A percentile compares a stretch with the other conserved stretches of the same genome.
Conservation (phyloP, 2,329 filamentous ascomycete genomes). For the Penicillium sp. region DNA sequence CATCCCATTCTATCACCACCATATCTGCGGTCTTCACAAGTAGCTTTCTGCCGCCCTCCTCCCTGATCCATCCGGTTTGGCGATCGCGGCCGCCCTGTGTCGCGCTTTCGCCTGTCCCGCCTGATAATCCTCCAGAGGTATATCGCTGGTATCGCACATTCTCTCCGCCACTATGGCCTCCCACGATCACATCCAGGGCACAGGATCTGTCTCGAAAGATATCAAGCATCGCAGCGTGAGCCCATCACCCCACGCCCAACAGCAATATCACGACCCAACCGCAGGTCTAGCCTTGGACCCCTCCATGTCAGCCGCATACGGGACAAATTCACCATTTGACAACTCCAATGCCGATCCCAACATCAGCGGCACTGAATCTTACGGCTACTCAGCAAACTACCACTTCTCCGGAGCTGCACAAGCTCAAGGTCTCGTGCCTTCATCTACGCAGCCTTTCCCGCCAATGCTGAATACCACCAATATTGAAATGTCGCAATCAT, state of each 20-base stretch:
- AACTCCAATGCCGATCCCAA: slow-evolving; percentile 32
- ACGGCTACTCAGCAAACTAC: slow-evolving; percentile 42
- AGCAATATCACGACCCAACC: slow-evolving; percentile 42
- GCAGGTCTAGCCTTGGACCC: slow-evolving; percentile 42
- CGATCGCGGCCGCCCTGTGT: slow-evolving; percentile 7
- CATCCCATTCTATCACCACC: slow-evolving; percentile 6
- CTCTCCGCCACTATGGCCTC: slow-evolving; percentile 34
- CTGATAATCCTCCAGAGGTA: not conserved
- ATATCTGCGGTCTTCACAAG: slow-evolving; percentile 1
- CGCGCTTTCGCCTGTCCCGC: slow-evolving; percentile 4
- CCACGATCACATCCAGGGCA: slow-evolving; percentile 37
- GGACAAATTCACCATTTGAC: slow-evolving; percentile 40
- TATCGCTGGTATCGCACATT: slow-evolving; percentile 1
- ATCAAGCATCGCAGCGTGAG: slow-evolving; percentile 48
- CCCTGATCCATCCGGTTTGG: slow-evolving; percentile 10
- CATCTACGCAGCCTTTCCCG: slow-evolving; percentile 40
- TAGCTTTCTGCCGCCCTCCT: slow-evolving; percentile 4
- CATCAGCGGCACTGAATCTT: slow-evolving; percentile 39
- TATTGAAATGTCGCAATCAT: slow-evolving; percentile 41
- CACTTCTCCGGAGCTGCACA: slow-evolving; percentile 34
- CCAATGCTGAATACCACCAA: slow-evolving; percentile 32
- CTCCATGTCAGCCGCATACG: slow-evolving; percentile 39
- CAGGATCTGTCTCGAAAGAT: slow-evolving; percentile 42
- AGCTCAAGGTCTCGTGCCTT: slow-evolving; percentile 35
- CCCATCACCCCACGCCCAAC: slow-evolving; percentile 48